Evolutionary conservation across 805 yeast genomes (phyloP), one percentile per base, ranked within the genome.

Genomic region (Cyberlindnera japonica): DNA sequence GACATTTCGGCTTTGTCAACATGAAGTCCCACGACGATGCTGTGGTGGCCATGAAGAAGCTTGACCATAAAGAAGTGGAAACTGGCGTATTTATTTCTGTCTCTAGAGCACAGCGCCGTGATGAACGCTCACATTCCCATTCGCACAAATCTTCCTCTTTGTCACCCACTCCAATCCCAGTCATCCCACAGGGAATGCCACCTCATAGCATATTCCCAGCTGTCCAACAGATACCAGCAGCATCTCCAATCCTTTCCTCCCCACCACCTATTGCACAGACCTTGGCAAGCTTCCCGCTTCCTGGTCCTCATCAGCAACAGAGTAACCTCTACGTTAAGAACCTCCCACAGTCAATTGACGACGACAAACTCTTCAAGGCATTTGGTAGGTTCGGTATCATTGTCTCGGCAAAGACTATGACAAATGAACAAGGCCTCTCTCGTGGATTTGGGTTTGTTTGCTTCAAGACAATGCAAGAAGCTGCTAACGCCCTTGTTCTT

Each of bases 391-490:
- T 57, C 54, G 83, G 83, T n/a, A 55, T 57, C 20, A 72, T 77
- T 21, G 64, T 72, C 11, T 67, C 74, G 35, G 75, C 79, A 17
- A 74, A 72, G 45, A 63, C 78, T 13, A 75, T 77, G 71, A 71
- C 76, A 6, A 22, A 59, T 1, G 56, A 51, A 18, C 48, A 47
- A 12, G 57, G 56, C 2, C 6, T 67, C 44, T 77, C 89, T 18
- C 72, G 79, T 56, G 89, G 91, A 20, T 84, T 79, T 57, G 93
- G 91, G 35, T 84, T 84, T 64, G 85, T 84, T 34, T 83, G 87
- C 59, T 85, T 69, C 56, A 77, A 75, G 54, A 62, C 64, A 35
- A 77, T 81, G 41, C 69, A 72, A 31, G 73, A 78, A 48, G 90
- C 93, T 13, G 73, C 75, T 38, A 67, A 68, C 52, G 89, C 93